phyloP scores from a whole-genome alignment of 768 basidiomycete species.

The Lentinus tigrinus region DNA sequence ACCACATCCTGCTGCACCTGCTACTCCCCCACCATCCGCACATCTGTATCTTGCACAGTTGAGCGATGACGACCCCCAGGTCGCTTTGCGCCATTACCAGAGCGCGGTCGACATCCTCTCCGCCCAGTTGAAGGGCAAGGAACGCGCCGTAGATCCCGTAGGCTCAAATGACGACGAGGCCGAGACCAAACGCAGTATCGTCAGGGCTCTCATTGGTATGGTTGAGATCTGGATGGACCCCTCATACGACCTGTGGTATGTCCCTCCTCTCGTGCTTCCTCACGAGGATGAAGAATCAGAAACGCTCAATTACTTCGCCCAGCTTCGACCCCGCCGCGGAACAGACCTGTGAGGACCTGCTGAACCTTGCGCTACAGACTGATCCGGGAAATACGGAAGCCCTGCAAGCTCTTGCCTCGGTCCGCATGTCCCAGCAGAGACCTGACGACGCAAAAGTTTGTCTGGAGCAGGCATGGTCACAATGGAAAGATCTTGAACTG shows the following conservation, averaged over 20 bases:
- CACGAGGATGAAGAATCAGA: no score
- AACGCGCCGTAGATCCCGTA: constrained; percentile 42
- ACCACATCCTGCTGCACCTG: constrained; percentile 57
- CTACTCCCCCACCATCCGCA: constrained; percentile 68
- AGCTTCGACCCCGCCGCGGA: constrained; percentile 86
- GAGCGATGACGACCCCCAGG: constrained; percentile 70
- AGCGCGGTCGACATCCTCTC: constrained; percentile 73
- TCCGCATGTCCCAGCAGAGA: constrained; percentile 83
- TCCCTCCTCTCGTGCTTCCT: background rate
- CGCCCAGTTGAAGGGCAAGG: constrained; percentile 74
- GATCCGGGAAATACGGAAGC: constrained; percentile 80
- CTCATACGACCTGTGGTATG: constrained; percentile 81
- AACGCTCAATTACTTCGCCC: background rate
- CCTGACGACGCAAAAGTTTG: constrained; percentile 77
- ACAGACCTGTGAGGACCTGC: constrained; percentile 74
- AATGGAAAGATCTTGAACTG: constrained; percentile 69
- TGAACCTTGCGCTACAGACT: constrained; percentile 67
- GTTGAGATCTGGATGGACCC: constrained; percentile 98
- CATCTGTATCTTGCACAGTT: constrained; percentile 90
- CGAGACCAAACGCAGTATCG: constrained; percentile 65
- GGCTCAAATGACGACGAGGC: constrained; percentile 46
- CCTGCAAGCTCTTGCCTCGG: constrained; percentile 77
- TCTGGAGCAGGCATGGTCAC: constrained; percentile 64
- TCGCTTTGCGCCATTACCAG: constrained; percentile 74
- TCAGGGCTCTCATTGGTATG: constrained; percentile 82